Percentiles rank a stretch among this genome's conserved stretches.
Evolutionary conservation across 2,329 filamentous ascomycete species (phyloP).

Genomic region (Botrytis fabae): DNA sequence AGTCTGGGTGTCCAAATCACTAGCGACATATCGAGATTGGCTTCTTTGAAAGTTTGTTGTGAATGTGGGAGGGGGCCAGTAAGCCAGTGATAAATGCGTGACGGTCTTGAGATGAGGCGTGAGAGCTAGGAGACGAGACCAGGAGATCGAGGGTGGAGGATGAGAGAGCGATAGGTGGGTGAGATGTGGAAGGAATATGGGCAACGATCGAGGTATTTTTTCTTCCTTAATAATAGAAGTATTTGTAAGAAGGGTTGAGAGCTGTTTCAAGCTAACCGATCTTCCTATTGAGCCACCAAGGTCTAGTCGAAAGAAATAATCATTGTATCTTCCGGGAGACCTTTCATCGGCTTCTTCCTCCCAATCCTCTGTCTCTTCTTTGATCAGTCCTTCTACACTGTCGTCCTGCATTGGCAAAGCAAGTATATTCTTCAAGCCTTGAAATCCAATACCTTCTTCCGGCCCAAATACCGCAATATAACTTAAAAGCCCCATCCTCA

Average conservation of each 20-base stretch:
- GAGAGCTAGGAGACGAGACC: conserved; percentile 59
- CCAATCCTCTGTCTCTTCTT: conserved; percentile 31
- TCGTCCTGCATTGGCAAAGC: conserved; percentile 34
- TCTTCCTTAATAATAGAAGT: conserved; percentile 18
- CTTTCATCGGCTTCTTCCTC: conserved; percentile 26
- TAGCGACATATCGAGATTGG: conserved; percentile 54
- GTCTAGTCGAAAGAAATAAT: conserved; percentile 54
- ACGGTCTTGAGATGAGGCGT: conserved; percentile 53
- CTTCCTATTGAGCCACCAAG: conserved; percentile 54
- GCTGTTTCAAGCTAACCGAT: conserved; percentile 53
- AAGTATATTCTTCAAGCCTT: conserved; percentile 53
- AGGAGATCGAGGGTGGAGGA: conserved; percentile 47
- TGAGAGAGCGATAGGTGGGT: conserved; percentile 60
- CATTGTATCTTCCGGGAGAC: conserved; percentile 42
- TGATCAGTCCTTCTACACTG: not conserved
- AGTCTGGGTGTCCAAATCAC: conserved; percentile 57
- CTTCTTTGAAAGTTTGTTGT: conserved; percentile 49
- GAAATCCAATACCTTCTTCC: conserved; percentile 49
- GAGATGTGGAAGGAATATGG: conserved; percentile 50
- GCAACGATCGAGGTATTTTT: conserved; percentile 29
- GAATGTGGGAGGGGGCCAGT: conserved; percentile 62
- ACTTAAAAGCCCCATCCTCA: conserved; percentile 54
- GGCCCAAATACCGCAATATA: conserved; percentile 49
- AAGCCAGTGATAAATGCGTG: conserved; percentile 61
- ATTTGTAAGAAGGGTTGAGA: conserved; percentile 39